These are phyloP conservation scores for Fraxinus quadrangulata DNA, from an alignment of 257 asterid genomes.

Conservation along the genomic window DNA sequence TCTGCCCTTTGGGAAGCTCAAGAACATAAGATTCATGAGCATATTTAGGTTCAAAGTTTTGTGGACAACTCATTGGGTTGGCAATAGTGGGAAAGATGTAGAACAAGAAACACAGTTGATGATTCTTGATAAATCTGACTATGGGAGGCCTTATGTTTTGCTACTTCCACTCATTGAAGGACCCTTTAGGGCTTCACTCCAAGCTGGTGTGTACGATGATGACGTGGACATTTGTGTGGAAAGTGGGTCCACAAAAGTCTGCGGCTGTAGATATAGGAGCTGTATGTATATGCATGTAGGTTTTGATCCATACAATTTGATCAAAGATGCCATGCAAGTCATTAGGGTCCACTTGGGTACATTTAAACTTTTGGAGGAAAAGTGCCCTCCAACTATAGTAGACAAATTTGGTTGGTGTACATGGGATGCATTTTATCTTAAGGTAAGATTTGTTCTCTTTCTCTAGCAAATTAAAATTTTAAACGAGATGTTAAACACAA, in stretches of 20 bases:
- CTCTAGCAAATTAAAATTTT: too few relatives aligned
- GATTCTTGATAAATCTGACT: constrained; percentile 27
- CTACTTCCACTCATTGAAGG: constrained; percentile 30
- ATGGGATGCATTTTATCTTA: constrained; percentile 34
- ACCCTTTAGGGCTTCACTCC: constrained; percentile 25
- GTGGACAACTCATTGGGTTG: constrained; percentile 44
- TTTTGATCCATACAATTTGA: constrained; percentile 23
- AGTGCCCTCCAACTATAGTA: constrained; percentile 25
- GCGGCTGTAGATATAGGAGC: not conserved
- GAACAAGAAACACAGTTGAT: constrained; percentile 33
- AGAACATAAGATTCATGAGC: constrained; percentile 33
- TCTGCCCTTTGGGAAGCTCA: constrained; percentile 34
- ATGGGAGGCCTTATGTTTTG: constrained; percentile 30
- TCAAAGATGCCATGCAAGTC: constrained; percentile 24
- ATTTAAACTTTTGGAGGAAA: constrained; percentile 32
- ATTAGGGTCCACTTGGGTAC: constrained; percentile 28
- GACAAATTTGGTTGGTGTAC: constrained; percentile 38
- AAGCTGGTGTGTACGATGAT: constrained; percentile 13
- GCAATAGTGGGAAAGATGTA: constrained; percentile 27
- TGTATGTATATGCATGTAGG: not conserved
- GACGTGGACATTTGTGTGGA: constrained; percentile 26
- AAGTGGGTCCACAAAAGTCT: constrained; percentile 30
- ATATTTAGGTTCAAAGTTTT: constrained; percentile 39
- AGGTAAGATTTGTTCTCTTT: not conserved
- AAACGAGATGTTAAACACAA: too few relatives aligned